Base-by-base conservation (phyloP, 352 stramenopile species). In the Globisporangium cylindrosporum region DNA sequence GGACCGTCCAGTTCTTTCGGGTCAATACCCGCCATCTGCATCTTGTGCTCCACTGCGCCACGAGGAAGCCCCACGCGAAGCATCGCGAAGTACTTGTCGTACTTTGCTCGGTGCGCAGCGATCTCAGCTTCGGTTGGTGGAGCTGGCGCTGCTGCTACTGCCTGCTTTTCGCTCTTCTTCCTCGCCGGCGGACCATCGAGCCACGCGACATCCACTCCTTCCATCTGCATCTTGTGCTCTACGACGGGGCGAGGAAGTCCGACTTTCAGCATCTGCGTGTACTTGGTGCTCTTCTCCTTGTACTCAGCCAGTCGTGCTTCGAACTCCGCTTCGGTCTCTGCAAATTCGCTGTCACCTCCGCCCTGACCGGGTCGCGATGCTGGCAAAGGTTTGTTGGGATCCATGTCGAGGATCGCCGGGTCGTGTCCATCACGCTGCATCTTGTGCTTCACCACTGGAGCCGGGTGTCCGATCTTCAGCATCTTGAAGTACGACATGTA, bases 41-140 rank as follows among this genome's bases (percentile, higher is more conserved):
- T 95, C 68, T 93, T 94, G 64, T 95, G 88, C 73, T 95, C 83
- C 1, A 95, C 88, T n/a, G 83, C 86, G 32, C 81, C 81, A 36
- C 82, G 84, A 2, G 88, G 80, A 12, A 94, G 74, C 1, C 88
- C 88, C 66, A 92, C 80, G 5, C 86, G 82, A 56, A 95, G 75
- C 88, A 94, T 95, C 62, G 88, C 76, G 62, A 95, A 94, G 65
- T 92, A 95, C 70, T 94, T 92, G 25, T 77, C 74, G 66, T 92
- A 94, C 72, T 92, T 94, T 29, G 86, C 72, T 34, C 74, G 75
- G 67, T 93, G 83, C 0, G 79, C 77, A 8, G 68, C 76, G 36
- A 88, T 75, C 43, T 91, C 79, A 9, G 80, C 79, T 15, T 86
- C 82, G 0, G 77, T 84, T 8, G 80, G 65, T 4, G 72, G 73